These are phyloP conservation scores for Colletotrichum simmondsii DNA, from an alignment of 2,329 filamentous ascomycete species.

Conservation along the genomic window DNA sequence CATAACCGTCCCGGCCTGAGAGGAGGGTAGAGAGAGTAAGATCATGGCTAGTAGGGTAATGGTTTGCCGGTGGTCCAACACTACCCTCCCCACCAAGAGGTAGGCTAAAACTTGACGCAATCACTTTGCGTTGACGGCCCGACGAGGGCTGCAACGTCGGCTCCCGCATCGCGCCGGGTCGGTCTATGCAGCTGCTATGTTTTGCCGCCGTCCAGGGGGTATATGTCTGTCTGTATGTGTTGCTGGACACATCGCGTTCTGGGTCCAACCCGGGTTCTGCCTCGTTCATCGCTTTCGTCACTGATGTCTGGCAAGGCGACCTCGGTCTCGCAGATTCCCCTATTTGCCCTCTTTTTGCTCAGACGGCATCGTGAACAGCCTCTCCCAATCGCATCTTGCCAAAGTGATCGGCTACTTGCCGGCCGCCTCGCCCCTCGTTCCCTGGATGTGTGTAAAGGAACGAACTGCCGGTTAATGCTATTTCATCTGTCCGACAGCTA, in stretches of 20 bases:
- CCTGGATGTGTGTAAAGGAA: not conserved
- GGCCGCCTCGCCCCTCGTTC: not conserved
- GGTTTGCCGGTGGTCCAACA: not conserved
- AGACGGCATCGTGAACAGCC: not conserved
- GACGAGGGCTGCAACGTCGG: not conserved
- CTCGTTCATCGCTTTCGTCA: not conserved
- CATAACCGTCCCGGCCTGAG: not conserved
- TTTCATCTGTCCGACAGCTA: not conserved
- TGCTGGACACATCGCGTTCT: not conserved
- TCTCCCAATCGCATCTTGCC: slow-evolving; percentile 3
- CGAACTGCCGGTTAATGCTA: not conserved
- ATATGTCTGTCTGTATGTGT: too few relatives aligned
- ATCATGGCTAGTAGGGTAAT: not conserved
- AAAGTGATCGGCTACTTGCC: not conserved
- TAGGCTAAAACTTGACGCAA: not conserved
- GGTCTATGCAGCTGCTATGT: not conserved
- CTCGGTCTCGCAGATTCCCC: not conserved
- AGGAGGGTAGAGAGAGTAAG: not conserved
- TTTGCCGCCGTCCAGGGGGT: not conserved
- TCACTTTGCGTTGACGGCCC: not conserved
- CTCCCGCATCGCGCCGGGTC: not conserved
- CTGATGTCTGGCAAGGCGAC: not conserved
- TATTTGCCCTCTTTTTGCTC: too few relatives aligned
- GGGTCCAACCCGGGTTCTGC: not conserved
- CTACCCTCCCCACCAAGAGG: not conserved